These are phyloP conservation scores for Lasiosphaeria miniovina DNA, from an alignment of 495 filamentous ascomycete genomes.

Conservation along the genomic window DNA sequence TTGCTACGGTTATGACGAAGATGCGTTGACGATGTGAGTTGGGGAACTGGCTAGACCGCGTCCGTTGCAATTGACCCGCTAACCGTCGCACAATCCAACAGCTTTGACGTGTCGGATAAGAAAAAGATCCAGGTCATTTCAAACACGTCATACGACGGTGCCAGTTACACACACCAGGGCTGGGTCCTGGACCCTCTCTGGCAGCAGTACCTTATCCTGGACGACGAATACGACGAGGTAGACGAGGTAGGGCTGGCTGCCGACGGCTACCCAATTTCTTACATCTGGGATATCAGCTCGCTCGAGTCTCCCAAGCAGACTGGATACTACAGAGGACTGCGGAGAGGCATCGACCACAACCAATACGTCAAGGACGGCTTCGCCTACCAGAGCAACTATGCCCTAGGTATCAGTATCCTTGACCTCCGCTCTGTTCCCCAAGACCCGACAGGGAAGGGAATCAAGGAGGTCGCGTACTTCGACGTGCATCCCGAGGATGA, in stretches of 20 bases:
- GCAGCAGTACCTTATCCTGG: conserved; percentile 48
- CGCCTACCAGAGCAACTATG: conserved; percentile 54
- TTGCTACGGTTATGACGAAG: conserved; percentile 56
- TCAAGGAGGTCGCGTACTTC: conserved; percentile 52
- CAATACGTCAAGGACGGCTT: conserved; percentile 50
- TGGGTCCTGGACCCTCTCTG: conserved; percentile 46
- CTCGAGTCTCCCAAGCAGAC: conserved; percentile 50
- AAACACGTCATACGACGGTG: conserved; percentile 50
- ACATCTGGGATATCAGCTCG: conserved; percentile 53
- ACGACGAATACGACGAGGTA: conserved; percentile 57
- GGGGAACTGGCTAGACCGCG: not conserved
- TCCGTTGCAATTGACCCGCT: not conserved
- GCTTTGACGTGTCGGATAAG: conserved; percentile 55
- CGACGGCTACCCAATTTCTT: conserved; percentile 42
- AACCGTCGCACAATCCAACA: conserved; percentile 1
- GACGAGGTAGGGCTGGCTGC: conserved; percentile 40
- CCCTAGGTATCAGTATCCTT: conserved; percentile 47
- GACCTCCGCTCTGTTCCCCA: conserved; percentile 46
- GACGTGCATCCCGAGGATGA: conserved; percentile 57
- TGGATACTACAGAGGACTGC: conserved; percentile 44
- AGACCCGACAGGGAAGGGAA: conserved; percentile 28
- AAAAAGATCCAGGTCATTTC: conserved; percentile 45
- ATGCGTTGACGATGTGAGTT: conserved; percentile 37
- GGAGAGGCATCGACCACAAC: conserved; percentile 53
- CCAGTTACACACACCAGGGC: conserved; percentile 51